Conservation (phyloP, 257 asterid genomes). For the Jaltomata sinuosa region DNA sequence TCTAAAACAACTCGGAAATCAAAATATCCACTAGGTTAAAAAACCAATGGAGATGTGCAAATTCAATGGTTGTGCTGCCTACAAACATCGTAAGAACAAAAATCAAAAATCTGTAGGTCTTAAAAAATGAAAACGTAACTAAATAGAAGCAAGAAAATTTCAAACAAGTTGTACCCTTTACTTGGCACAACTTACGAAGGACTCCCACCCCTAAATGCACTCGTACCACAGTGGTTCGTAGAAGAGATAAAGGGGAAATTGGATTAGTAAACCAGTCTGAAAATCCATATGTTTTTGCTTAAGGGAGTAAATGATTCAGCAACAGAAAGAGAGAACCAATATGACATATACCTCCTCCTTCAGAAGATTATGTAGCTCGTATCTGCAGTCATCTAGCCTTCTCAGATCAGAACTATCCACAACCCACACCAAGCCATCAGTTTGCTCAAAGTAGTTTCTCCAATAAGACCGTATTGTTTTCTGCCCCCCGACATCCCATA, state of each 20-base stretch:
- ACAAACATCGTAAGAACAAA: background rate
- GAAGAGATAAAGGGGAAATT: background rate
- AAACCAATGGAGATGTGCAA: background rate
- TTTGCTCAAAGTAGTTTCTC: constrained; percentile 97
- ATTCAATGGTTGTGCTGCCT: background rate
- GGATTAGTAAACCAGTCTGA: background rate
- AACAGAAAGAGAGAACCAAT: background rate
- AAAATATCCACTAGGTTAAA: background rate
- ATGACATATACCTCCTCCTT: constrained; percentile 63
- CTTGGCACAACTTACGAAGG: background rate
- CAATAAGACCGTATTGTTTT: constrained; percentile 92
- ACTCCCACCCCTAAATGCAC: background rate
- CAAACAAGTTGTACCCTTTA: background rate
- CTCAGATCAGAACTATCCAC: constrained; percentile 95
- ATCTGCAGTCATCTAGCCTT: constrained; percentile 83
- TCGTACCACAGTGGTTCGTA: background rate
- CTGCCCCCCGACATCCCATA: constrained; percentile 99
- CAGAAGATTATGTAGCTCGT: constrained; percentile 85
- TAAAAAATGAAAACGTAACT: background rate
- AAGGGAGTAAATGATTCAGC: background rate
- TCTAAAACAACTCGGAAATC: background rate
- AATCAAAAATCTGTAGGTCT: background rate
- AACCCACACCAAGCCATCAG: constrained; percentile 96
- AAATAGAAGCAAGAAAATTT: background rate
- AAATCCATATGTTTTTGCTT: background rate